Base-by-base conservation (phyloP, 2,329 filamentous ascomycete species). In the Pyrenochaeta sp. region DNA sequence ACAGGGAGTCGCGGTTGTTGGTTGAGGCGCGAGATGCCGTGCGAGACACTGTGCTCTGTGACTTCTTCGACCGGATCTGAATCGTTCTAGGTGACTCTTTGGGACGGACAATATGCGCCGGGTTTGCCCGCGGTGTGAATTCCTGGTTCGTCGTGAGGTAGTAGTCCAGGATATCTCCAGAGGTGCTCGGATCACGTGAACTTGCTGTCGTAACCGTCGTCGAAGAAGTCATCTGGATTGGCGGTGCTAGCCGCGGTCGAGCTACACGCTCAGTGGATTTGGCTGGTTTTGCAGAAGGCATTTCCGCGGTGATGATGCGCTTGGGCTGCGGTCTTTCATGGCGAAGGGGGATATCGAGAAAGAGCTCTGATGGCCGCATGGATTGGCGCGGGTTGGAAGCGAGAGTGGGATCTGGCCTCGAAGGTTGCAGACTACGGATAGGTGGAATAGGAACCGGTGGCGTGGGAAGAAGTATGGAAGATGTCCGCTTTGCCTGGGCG, bases 161-260 rank as follows among this genome's bases (percentile, higher is more conserved):
- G 44, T 71, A 71, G 43, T 69, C 65, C n/a, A 65, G 65, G 7
- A 71, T 69, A 20, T 70, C 65, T 3, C 53, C 61, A n/a, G 48
- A 50, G 13, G 51, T 53, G n/a, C 46, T 53, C 11, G 44, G 24
- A 9, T 60, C 55, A 13, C 58, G 53, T 18, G 61, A 65, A 39
- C 53, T 58, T 10, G 51, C 52, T n/a, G 56, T 45, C 1, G 58
- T 60, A 6, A 49, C 35, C 29, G 38, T 47, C 7, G 61, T 44
- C n/a, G 52, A 44, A 8, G 52, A 44, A 7, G 30, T 36, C 24
- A 50, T 53, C 14, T 51, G 48, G 20, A 54, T 45, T n/a, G 51
- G 40, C 20, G 58, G 43, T 21, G 49, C 55, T 6, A 53, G 39
- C 17, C 49, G n/a, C n/a, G n/a, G n/a, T n/a, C n/a, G n/a, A n/a